Evolutionary conservation across 805 yeast genomes (phyloP).

Genomic region (Candida jianshihensis): DNA sequence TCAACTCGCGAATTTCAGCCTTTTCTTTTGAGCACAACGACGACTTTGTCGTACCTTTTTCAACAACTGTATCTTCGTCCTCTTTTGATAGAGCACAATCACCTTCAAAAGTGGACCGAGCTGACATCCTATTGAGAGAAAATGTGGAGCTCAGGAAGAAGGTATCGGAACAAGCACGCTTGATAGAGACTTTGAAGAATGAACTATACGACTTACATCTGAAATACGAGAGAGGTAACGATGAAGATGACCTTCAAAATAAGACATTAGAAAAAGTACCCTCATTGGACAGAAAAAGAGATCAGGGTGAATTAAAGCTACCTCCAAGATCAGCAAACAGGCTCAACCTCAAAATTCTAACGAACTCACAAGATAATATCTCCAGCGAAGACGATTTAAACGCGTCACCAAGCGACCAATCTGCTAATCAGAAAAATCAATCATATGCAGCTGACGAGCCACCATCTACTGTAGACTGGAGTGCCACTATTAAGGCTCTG

Average conservation of each 20-base stretch:
- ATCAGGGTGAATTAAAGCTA: slow-evolving; percentile 11
- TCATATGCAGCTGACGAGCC: too few species aligned
- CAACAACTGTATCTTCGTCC: background rate
- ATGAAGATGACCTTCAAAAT: too few species aligned
- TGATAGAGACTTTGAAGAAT: slow-evolving; percentile 9
- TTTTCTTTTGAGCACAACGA: slow-evolving; percentile 15
- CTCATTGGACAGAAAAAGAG: slow-evolving; percentile 1
- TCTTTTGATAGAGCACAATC: slow-evolving; percentile 7
- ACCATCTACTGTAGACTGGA: too few species aligned
- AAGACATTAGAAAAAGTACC: too few species aligned
- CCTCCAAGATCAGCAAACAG: slow-evolving; percentile 37
- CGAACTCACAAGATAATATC: too few species aligned
- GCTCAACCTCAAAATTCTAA: too few species aligned
- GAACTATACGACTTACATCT: slow-evolving; percentile 14
- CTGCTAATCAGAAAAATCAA: too few species aligned
- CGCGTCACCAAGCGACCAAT: too few species aligned
- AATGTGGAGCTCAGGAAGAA: slow-evolving; percentile 14
- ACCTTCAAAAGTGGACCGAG: slow-evolving; percentile 3
- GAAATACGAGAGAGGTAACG: too few species aligned
- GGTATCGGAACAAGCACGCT: slow-evolving; percentile 10
- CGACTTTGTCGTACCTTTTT: background rate
- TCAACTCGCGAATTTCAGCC: slow-evolving; percentile 12
- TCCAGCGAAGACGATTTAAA: too few species aligned
- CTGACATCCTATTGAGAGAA: slow-evolving; percentile 9
- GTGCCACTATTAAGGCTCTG: slow-evolving; percentile 17